A percentile compares a stretch with the other conserved stretches of the same genome.
Evolutionary conservation across 495 filamentous ascomycete genomes (phyloP).

Genomic region (Endocarpon pusillum): DNA sequence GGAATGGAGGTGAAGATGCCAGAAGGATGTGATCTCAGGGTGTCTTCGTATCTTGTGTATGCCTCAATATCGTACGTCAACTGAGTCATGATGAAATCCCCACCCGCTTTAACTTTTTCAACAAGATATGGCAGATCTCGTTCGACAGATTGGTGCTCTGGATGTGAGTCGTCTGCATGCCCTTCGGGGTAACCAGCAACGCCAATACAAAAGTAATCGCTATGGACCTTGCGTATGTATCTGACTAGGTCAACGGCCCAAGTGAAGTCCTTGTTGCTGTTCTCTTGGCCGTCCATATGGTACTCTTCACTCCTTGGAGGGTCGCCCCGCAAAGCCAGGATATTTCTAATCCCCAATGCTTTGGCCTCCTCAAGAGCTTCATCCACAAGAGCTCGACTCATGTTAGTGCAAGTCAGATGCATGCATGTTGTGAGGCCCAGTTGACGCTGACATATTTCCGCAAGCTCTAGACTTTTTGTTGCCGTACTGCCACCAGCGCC

Average conservation of each 20-base stretch:
- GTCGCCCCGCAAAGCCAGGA: constrained; percentile 86
- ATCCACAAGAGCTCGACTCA: constrained; percentile 74
- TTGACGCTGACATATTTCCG: constrained; percentile 86
- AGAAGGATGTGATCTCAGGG: constrained; percentile 64
- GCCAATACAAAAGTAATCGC: constrained; percentile 93
- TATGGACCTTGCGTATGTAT: constrained; percentile 72
- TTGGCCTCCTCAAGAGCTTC: constrained; percentile 83
- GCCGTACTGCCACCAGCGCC: constrained; percentile 89
- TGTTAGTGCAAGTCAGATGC: constrained; percentile 95
- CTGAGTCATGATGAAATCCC: constrained; percentile 99
- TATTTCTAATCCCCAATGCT: constrained; percentile 83
- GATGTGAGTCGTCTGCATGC: constrained; percentile 78
- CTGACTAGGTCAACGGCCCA: constrained; percentile 82
- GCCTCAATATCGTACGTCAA: constrained; percentile 82
- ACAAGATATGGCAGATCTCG: constrained; percentile 79
- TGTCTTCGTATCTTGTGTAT: constrained; percentile 61
- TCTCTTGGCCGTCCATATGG: constrained; percentile 40
- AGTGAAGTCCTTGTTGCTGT: constrained; percentile 63
- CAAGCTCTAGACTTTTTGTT: constrained; percentile 76
- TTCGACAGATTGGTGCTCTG: constrained; percentile 56
- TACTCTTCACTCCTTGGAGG: constrained; percentile 85
- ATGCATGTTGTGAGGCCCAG: constrained; percentile 86
- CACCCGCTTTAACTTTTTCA: constrained; percentile 80
- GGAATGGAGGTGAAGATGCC: constrained; percentile 74
- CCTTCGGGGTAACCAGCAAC: constrained; percentile 93